These are phyloP conservation scores for Debaryomycetaceae sp. DNA, from an alignment of 1,139 yeast genomes.

Conservation along the genomic window DNA sequence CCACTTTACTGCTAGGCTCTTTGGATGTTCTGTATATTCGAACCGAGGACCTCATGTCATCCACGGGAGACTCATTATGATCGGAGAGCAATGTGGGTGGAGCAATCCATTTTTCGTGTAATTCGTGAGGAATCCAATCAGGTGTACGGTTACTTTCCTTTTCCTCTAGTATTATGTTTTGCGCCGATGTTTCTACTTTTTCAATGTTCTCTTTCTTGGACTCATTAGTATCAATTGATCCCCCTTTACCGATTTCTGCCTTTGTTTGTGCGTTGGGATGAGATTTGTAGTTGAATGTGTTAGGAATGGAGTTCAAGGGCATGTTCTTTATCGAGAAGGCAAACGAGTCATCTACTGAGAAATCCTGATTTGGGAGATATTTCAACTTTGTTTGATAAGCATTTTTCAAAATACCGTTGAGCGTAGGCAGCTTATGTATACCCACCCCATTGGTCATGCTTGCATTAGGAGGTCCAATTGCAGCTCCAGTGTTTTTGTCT, in stretches of 20 bases:
- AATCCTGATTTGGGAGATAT: slow-evolving; percentile 34
- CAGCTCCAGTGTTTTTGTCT: background rate
- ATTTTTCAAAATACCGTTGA: slow-evolving; percentile 3
- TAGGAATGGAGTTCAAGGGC: slow-evolving; percentile 31
- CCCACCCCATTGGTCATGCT: background rate
- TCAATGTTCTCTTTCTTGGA: background rate
- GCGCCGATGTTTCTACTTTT: background rate
- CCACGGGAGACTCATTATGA: slow-evolving; percentile 6
- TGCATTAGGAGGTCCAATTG: background rate
- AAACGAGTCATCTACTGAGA: slow-evolving; percentile 12
- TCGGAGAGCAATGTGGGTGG: slow-evolving; percentile 4
- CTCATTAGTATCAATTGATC: slow-evolving; percentile 1
- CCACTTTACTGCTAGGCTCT: slow-evolving; percentile 7
- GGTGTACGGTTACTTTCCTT: slow-evolving; percentile 25
- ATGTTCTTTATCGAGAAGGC: slow-evolving; percentile 14
- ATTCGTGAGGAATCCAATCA: slow-evolving; percentile 44
- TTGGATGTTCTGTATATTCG: slow-evolving; percentile 25
- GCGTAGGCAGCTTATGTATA: background rate
- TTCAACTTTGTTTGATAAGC: slow-evolving; percentile 31
- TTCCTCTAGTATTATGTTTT: background rate
- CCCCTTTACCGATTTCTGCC: slow-evolving; percentile 17
- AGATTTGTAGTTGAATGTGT: slow-evolving; percentile 44
- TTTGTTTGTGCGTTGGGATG: slow-evolving; percentile 47
- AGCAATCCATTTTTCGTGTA: slow-evolving; percentile 35
- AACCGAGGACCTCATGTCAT: slow-evolving; percentile 29